Percentiles rank a stretch among this genome's conserved stretches.
These are phyloP conservation scores for Emergomyces africanus DNA, from an alignment of 2,329 filamentous ascomycete species.

Conservation along the genomic window DNA sequence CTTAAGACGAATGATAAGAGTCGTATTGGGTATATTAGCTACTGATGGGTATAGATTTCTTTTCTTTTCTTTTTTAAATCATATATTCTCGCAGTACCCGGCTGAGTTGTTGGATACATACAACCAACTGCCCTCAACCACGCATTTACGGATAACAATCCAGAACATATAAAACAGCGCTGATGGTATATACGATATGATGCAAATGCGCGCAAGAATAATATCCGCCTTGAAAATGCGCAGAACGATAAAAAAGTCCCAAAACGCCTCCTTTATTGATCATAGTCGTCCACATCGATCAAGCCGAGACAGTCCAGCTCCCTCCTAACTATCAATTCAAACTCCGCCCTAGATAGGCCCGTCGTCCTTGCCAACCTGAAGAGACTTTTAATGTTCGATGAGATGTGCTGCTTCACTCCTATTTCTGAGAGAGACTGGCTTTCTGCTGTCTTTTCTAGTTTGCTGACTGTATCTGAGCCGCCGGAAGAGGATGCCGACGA, in stretches of 20 bases:
- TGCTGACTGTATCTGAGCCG: constrained; percentile 39
- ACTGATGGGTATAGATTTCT: background rate
- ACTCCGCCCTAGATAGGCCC: constrained; percentile 47
- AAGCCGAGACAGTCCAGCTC: constrained; percentile 47
- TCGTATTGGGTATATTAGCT: background rate
- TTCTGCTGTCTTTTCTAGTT: constrained; percentile 41
- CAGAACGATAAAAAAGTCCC: background rate
- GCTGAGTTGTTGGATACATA: background rate
- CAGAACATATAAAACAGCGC: background rate
- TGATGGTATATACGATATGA: background rate
- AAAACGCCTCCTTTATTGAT: background rate
- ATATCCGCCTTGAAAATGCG: background rate
- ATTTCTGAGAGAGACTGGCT: constrained; percentile 43
- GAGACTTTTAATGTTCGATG: constrained; percentile 50
- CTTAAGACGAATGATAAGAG: background rate
- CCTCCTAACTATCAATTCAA: constrained; percentile 45
- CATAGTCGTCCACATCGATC: constrained; percentile 35
- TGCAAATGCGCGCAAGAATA: background rate
- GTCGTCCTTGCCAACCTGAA: constrained; percentile 47
- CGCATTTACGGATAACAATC: background rate
- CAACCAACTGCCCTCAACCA: background rate
- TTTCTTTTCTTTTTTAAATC: too few species aligned
- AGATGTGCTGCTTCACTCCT: constrained; percentile 51
- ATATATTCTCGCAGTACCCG: background rate
- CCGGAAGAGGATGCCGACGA: constrained; percentile 26